Evolutionary conservation across 768 basidiomycete genomes (phyloP), one percentile per base, ranked within the genome.

Genomic region (Pleurotus djamor): DNA sequence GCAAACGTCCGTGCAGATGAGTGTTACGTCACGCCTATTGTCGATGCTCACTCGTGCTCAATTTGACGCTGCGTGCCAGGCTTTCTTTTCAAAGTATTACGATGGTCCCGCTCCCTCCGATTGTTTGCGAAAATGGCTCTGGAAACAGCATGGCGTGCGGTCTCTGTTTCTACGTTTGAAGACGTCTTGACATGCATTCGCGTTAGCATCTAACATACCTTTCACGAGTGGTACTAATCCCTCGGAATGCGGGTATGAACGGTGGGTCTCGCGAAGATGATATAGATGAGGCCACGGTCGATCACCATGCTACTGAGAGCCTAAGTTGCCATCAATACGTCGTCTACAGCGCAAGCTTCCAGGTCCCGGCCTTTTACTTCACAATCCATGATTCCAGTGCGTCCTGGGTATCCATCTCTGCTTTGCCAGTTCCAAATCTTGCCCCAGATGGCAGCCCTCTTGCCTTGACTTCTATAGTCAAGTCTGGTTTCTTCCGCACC

Each of bases 361-460:
- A 81, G 65, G 91, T 92, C 1, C 94, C 94, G 5, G 81, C 86
- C 0, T 89, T 96, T 66, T 95, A 94, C 73, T 94, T 96, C 71
- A 81, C 83, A 4, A 72, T 89, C 12, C 81, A 88, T 62, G 79
- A 84, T 65, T 69, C 80, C 48, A 83, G 94, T 94, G 67, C 69
- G 92, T 48, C 61, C 35, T 52, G 16, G 36, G 37, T 47, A 45
- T 45, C 60, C 13, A 48, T 52, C 52, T 56, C 48, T 17, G 48
- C 57, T 13, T 54, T 48, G 12, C 47, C 33, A 57, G 50, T 60
- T 55, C 61, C 34, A 52, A 65, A 55, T 59, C 35, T 59, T 47
- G 59, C 48, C 60, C 21, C 67, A 95, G 92, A 76, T 61, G 93
- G 93, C 14, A 72, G 79, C 9, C 85, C 87, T 4, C 68, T 94